These are phyloP conservation scores for Kwoniella mangroviensis DNA, from an alignment of 768 basidiomycete species.

Conservation along the genomic window DNA sequence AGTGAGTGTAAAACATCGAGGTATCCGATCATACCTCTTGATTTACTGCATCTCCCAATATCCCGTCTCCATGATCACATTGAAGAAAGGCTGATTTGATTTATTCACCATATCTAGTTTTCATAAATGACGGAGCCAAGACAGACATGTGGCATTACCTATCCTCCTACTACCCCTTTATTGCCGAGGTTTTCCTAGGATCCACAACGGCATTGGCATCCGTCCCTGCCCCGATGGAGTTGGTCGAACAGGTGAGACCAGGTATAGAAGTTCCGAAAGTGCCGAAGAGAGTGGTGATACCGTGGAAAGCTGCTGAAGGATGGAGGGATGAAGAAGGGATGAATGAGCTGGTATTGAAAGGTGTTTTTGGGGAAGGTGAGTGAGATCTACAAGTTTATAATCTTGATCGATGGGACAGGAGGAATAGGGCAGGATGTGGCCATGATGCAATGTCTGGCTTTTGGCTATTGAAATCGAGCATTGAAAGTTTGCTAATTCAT, in stretches of 20 bases:
- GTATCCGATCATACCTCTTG: background rate
- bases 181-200: constrained; percentile 18
- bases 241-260: constrained; percentile 20
- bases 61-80: too few species aligned
- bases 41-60: too few species aligned
- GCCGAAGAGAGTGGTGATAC: constrained; percentile 18
- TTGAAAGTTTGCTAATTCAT: background rate
- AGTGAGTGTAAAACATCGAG: background rate
- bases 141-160: constrained; percentile 21
- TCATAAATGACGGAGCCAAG: constrained; percentile 21
- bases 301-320: constrained; percentile 24
- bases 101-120: constrained; percentile 3
- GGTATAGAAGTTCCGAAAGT: constrained; percentile 22
- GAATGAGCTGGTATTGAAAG: constrained; percentile 31
- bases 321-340: constrained; percentile 35
- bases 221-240: constrained; percentile 53
- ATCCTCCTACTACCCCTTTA: constrained; percentile 24
- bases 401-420: too few species aligned
- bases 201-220: constrained; percentile 15
- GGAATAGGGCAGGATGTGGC: too few species aligned
- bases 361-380: constrained; percentile 32
- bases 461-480: too few species aligned
- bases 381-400: background rate
- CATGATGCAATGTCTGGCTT: too few species aligned
- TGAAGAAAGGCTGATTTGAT: background rate